Conservation (phyloP, 176 grass and related monocot species). For the Oropetium thomaeum region DNA sequence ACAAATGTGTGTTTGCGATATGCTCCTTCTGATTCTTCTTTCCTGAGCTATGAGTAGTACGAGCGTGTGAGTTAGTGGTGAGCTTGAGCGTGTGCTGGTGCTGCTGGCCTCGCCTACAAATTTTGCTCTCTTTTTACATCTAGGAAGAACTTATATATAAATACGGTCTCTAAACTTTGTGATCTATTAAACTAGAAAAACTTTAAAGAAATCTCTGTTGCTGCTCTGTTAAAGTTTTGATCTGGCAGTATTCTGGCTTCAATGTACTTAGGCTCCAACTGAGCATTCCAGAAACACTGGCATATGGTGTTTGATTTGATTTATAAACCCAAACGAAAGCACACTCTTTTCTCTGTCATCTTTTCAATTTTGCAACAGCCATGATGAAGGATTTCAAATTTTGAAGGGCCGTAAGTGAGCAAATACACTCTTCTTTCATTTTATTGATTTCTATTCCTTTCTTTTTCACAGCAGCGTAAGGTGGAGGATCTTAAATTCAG, state of each 20-base stretch:
- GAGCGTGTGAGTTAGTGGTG: no score
- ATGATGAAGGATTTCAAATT: not conserved
- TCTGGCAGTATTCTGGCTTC: not conserved
- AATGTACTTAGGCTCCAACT: slow-evolving; percentile 1
- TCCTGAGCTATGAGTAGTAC: no score
- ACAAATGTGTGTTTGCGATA: no score
- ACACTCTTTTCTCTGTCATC: not conserved
- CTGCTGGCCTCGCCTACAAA: not conserved
- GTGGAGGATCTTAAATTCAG: not conserved
- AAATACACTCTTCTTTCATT: not conserved
- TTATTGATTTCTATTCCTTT: not conserved
- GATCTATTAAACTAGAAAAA: not conserved
- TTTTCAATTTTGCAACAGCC: not conserved
- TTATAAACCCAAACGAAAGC: slow-evolving; percentile 1
- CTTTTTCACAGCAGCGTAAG: not conserved
- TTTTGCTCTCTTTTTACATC: not conserved
- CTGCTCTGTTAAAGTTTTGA: not conserved
- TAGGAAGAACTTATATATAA: not conserved
- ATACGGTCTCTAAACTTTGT: not conserved
- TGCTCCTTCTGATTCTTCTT: no score
- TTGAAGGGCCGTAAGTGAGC: not conserved
- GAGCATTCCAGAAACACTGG: not conserved
- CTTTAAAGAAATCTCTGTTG: not conserved
- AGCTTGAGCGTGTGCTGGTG: no score
- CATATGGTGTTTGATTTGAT: not conserved